Evolutionary conservation across 768 basidiomycete species (phyloP), one percentile per base, ranked within the genome.

Genomic region (Hericium coralloides): DNA sequence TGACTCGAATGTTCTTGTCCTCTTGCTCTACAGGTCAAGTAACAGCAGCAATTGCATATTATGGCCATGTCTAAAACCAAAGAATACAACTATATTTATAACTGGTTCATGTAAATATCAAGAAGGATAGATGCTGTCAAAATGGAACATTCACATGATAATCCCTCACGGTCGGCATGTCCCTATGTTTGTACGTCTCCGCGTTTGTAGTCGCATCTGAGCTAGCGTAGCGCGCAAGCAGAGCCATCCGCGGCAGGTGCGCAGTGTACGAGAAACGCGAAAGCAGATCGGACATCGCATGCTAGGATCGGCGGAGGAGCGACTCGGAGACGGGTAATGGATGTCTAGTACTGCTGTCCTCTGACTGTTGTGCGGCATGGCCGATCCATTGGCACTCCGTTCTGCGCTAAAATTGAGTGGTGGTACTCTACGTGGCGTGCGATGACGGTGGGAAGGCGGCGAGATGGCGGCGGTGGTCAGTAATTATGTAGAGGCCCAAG

Each of bases 121-220:
- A n/a, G n/a, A n/a, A n/a, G n/a, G n/a, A n/a, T n/a, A n/a, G n/a
- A n/a, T n/a, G n/a, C n/a, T n/a, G n/a, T n/a, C n/a, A n/a, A n/a
- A n/a, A n/a, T n/a, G n/a, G n/a, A n/a, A n/a, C n/a, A n/a, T n/a
- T 90, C 2, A 90, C 76, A 66, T 84, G 82, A 66, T 92, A 92
- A 69, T 92, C 86, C 48, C 83, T 74, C 31, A 87, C 77, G 31
- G 80, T 79, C 12, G 86, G 82, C 60, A 77, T 69, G 58, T 83
- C 76, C 5, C 82, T 83, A 48, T 74, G 61, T 4, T 76, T 70
- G 55, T 80, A 76, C 18, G 43, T 70, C 22, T 74, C 70, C 0
- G 79, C 78, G 22, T 85, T 81, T 1, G 89, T 89, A 45, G 90
- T 89, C 60, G 78, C 78, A 67, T 92, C 88, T 8, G 84, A 77